These are phyloP conservation scores for Phlebiopsis flavidoalba DNA, from an alignment of 768 basidiomycete species.

Conservation along the genomic window DNA sequence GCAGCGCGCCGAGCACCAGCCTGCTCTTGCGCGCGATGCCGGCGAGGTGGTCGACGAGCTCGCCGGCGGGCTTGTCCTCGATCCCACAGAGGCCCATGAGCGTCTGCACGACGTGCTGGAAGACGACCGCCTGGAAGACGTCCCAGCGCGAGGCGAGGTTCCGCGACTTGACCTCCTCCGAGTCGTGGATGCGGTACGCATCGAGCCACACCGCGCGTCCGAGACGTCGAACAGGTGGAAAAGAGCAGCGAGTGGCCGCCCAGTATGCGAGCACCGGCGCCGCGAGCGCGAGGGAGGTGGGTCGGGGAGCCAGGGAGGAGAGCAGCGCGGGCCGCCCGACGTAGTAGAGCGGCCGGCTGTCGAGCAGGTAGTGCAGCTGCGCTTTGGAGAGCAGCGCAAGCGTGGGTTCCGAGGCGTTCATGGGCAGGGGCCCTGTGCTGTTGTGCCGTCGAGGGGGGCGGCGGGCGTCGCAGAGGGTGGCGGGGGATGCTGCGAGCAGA, in stretches of 20 bases:
- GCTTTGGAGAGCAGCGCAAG: conserved; percentile 14
- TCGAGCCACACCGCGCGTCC: conserved; percentile 84
- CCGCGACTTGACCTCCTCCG: conserved; percentile 64
- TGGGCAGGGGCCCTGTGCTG: conserved; percentile 4
- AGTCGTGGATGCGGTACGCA: conserved; percentile 84
- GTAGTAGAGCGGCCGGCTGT: conserved; percentile 22
- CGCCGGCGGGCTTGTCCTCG: conserved; percentile 29
- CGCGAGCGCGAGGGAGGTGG: conserved; percentile 67
- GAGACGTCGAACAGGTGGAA: conserved; percentile 22
- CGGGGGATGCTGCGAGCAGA: not conserved
- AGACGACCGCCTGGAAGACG: conserved; percentile 75
- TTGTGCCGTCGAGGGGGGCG: not conserved
- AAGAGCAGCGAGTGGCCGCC: conserved; percentile 48
- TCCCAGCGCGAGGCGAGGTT: conserved; percentile 70
- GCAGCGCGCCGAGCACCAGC: conserved; percentile 32
- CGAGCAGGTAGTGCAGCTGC: conserved; percentile 19
- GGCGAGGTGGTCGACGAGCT: conserved; percentile 31
- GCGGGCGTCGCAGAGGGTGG: not conserved
- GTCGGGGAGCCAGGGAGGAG: conserved; percentile 27
- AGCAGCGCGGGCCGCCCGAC: conserved; percentile 13
- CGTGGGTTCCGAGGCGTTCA: conserved; percentile 17
- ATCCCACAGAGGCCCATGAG: conserved; percentile 66
- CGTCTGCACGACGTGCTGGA: conserved; percentile 88
- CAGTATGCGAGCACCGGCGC: conserved; percentile 85
- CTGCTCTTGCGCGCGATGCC: conserved; percentile 36